Base-by-base conservation (phyloP, 371 early-diverging fungal species). In the Apophysomyces sp. region DNA sequence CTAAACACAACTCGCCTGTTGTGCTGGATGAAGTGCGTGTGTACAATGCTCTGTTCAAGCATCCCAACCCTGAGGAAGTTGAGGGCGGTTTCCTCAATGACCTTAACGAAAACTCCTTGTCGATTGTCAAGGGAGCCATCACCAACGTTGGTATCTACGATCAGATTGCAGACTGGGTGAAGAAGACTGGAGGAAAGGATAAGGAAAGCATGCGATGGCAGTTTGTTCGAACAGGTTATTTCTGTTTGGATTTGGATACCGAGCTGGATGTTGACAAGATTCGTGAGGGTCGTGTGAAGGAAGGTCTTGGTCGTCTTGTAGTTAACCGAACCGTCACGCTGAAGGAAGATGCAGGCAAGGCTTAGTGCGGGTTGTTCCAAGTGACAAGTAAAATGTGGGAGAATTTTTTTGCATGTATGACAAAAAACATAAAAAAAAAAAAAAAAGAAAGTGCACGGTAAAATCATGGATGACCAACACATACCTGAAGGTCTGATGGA, bases 191-290 rank as follows among this genome's bases (percentile, higher is more conserved):
- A 1, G 81, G 75, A 21, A 71, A 77, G 57, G 67, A 77, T 54
- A 82, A 85, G 49, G 95, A 95, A 72, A 91, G 89, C 66, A 84
- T 92, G 78, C 91, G 93, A 62, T 94, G 94, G 89, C 99, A 99
- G 86, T 94, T 98, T 72, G 86, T 94, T 24, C 89, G 99, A 52
- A 89, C 96, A 15, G 99, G 98, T 12, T 99, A 98, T 85, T 99
- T 98, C 80, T 92, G 96, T 73, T 83, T 98, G 30, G 99, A 99
- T 72, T 86, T 84, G 69, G 97, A 98, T 75, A 85, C 92, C 7
- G 85, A 82, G 5, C 52, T 94, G 40, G 81, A 83, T 41, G 63
- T 77, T 58, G 65, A 69, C 9, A 78, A 81, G 60, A 72, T 69
- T 16, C 65, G 65, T 52, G 59, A 68, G 18, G 78, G 69, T 27